Evolutionary conservation across 805 yeast species (phyloP).

Genomic region (Monosporozyma aerobia): DNA sequence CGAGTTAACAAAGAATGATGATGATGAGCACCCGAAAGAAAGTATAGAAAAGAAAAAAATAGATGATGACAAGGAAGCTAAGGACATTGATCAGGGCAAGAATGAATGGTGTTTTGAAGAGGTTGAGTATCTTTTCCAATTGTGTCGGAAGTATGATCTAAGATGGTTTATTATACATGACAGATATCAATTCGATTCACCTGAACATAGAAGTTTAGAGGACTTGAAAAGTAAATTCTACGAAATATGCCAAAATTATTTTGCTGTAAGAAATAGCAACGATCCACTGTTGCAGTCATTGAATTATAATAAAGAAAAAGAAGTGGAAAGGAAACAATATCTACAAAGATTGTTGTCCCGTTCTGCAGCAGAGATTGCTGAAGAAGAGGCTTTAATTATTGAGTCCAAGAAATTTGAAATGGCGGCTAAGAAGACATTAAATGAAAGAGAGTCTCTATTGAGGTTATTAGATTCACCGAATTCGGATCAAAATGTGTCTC

Average conservation of each 20-base stretch:
- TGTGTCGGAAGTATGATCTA: conserved; percentile 45
- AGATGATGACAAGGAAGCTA: conserved; percentile 2
- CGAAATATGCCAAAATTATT: conserved; percentile 48
- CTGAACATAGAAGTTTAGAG: conserved; percentile 45
- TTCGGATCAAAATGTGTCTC: conserved; percentile 62
- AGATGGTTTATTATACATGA: conserved; percentile 63
- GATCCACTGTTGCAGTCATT: conserved; percentile 54
- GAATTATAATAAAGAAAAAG: conserved; percentile 61
- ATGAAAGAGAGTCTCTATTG: conserved; percentile 71
- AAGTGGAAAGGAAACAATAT: conserved; percentile 71
- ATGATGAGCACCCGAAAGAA: conserved; percentile 7
- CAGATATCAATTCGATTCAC: conserved; percentile 34
- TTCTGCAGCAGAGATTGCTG: conserved; percentile 95
- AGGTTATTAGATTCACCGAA: conserved; percentile 83
- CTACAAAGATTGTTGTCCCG: conserved; percentile 66
- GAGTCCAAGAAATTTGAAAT: conserved; percentile 90
- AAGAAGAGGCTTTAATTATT: conserved; percentile 87
- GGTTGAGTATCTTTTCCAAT: conserved; percentile 65
- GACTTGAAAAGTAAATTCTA: conserved; percentile 82
- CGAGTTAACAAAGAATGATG: not conserved
- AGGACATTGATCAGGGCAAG: conserved; percentile 4
- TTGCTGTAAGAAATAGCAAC: conserved; percentile 35
- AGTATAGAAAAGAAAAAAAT: conserved; percentile 5
- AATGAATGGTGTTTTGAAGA: conserved; percentile 64
- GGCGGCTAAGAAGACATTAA: conserved; percentile 79